These are phyloP conservation scores for Ophiocytium majus DNA, from an alignment of 352 stramenopile species.

Conservation along the genomic window DNA sequence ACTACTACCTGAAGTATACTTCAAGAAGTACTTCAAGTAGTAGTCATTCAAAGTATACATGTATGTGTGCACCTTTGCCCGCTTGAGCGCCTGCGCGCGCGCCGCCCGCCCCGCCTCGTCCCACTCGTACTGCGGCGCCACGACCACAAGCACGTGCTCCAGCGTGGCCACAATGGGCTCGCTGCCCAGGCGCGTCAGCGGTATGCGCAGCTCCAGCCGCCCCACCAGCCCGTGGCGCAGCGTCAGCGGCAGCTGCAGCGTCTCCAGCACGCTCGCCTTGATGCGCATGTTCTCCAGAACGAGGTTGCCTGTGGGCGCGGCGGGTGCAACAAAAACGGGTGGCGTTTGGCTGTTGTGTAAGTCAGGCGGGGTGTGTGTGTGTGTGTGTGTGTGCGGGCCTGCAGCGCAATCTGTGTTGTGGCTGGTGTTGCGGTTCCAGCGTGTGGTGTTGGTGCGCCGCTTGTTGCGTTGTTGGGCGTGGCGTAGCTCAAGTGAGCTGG, in stretches of 20 bases:
- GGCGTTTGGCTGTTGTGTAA: no score
- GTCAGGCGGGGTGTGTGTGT: no score
- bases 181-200: constrained; percentile 36
- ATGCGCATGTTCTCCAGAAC: constrained; percentile 51
- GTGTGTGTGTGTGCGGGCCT: no score
- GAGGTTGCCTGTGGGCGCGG: constrained; percentile 14
- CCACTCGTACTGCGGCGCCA: constrained; percentile 53
- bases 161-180: constrained; percentile 39
- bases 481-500: no score
- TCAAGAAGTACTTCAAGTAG: no score
- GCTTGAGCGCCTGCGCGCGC: constrained; percentile 41
- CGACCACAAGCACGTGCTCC: constrained; percentile 47
- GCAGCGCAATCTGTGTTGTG: no score
- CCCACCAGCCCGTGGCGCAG: constrained; percentile 43
- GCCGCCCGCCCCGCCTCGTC: constrained; percentile 30
- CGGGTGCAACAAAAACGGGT: no score
- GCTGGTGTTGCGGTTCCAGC: no score
- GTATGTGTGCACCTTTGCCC: constrained; percentile 24
- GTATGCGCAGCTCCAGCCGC: constrained; percentile 41
- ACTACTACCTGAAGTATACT: no score
- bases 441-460: no score
- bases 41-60: background rate
- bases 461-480: no score
- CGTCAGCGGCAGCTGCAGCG: constrained; percentile 35
- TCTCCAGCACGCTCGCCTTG: constrained; percentile 46